These are phyloP conservation scores for Salvia splendens DNA, from an alignment of 257 asterid species.

Conservation along the genomic window DNA sequence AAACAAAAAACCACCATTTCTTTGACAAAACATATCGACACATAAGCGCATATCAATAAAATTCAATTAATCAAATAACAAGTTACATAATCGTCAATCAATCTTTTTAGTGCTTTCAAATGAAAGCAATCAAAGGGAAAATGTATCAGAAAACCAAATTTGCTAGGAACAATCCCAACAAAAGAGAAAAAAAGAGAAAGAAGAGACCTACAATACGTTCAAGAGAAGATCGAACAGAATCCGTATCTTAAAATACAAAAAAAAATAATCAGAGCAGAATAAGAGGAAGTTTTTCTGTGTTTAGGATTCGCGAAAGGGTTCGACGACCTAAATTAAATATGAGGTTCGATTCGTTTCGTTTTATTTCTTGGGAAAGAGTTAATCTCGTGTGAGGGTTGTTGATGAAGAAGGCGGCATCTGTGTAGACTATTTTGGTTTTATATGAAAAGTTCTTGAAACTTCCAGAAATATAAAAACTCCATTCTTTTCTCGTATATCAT, in stretches of 20 bases:
- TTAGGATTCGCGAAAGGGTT: constrained; percentile 22
- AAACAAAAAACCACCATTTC: neutral
- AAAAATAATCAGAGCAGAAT: neutral
- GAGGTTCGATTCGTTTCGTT: neutral
- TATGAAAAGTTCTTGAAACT: no score
- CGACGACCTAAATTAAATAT: neutral
- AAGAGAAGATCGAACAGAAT: neutral
- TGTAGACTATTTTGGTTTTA: neutral
- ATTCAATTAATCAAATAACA: constrained; percentile 4
- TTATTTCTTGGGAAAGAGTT: constrained; percentile 17
- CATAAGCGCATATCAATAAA: neutral
- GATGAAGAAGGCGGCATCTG: neutral
- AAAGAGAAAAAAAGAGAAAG: neutral
- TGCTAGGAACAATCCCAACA: constrained; percentile 1
- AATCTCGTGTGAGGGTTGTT: neutral
- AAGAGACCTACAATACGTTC: neutral
- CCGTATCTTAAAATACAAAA: neutral
- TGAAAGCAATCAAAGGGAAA: neutral
- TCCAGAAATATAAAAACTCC: no score
- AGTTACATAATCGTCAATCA: neutral
- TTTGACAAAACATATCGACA: neutral
- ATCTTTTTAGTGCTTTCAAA: neutral
- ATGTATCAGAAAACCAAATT: neutral
- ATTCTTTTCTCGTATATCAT: no score
- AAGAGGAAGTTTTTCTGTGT: neutral